phyloP scores from a whole-genome alignment of 306 rosid species.

The Acacia acuminata region DNA sequence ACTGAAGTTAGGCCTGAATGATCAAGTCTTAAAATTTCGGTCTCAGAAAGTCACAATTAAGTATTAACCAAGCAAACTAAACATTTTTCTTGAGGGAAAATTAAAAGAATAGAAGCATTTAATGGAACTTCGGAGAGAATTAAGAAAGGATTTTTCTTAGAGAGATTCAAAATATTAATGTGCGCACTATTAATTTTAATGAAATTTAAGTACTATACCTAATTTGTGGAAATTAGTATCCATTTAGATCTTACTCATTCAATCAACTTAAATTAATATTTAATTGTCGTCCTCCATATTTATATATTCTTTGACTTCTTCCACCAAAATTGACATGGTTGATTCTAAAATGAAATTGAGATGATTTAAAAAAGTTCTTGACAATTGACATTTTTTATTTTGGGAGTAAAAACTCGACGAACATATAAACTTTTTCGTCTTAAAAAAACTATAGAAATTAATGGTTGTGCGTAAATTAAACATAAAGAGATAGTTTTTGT shows the following conservation, averaged over 20 bases:
- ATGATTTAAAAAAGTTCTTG: not conserved
- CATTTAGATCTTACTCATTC: not conserved
- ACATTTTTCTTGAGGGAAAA: not conserved
- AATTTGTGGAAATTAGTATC: not conserved
- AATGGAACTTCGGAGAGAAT: not conserved
- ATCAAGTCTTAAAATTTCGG: not conserved
- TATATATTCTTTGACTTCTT: not conserved
- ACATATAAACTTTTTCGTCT: not conserved
- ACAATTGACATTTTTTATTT: not conserved
- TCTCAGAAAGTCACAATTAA: not conserved
- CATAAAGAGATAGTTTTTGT: not conserved
- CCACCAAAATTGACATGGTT: not conserved
- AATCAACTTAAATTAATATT: not conserved
- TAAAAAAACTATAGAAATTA: not conserved
- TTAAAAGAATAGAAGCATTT: not conserved
- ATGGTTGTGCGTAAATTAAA: not conserved
- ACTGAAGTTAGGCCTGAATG: not conserved
- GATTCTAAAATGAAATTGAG: not conserved
- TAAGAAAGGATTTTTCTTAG: too few species aligned
- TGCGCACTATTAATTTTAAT: not conserved
- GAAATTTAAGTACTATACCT: not conserved
- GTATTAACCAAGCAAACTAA: not conserved
- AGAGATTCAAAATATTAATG: not conserved
- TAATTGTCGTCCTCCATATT: not conserved
- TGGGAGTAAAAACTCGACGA: not conserved